A percentile compares a stretch with the other conserved stretches of the same genome.
Evolutionary conservation across 129 eudicot species (phyloP).

Genomic region (Escallonia herrerae): DNA sequence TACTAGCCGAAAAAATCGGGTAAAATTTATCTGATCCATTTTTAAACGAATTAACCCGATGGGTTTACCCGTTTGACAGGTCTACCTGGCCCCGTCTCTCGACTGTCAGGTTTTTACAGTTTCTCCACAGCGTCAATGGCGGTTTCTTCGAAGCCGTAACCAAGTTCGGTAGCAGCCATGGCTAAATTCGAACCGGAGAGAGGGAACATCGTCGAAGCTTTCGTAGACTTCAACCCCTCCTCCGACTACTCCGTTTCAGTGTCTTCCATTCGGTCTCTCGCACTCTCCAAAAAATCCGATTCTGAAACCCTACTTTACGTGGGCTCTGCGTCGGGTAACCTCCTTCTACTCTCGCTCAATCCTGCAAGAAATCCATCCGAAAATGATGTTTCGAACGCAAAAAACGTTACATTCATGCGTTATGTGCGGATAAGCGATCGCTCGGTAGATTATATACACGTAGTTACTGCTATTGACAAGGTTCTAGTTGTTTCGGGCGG

Average conservation of each 20-base stretch:
- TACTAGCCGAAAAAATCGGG: too few species aligned
- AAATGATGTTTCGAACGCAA: not conserved
- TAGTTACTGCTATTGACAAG: conserved; percentile 28
- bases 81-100: too few species aligned
- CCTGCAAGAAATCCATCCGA: conserved; percentile 2
- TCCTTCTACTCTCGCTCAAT: conserved; percentile 45
- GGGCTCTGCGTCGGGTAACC: conserved; percentile 62
- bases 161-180: conserved; percentile 24
- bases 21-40: too few species aligned
- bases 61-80: too few species aligned
- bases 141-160: conserved; percentile 32
- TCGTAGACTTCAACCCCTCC: conserved; percentile 35
- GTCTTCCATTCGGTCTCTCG: conserved; percentile 41
- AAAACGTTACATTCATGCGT: conserved; percentile 22
- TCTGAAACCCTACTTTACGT: conserved; percentile 50
- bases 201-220: conserved; percentile 36
- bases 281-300: conserved; percentile 26
- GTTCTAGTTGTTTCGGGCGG: conserved; percentile 50
- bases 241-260: conserved; percentile 10
- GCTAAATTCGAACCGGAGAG: conserved; percentile 39
- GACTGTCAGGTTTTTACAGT: too few species aligned
- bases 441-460: conserved; percentile 36
- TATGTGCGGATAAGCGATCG: conserved; percentile 26
- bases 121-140: conserved; percentile 25
- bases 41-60: too few species aligned